Percentiles rank a stretch among this genome's conserved stretches.
phyloP scores from a whole-genome alignment of 116 monocot genomes.

The Iris pallida region DNA sequence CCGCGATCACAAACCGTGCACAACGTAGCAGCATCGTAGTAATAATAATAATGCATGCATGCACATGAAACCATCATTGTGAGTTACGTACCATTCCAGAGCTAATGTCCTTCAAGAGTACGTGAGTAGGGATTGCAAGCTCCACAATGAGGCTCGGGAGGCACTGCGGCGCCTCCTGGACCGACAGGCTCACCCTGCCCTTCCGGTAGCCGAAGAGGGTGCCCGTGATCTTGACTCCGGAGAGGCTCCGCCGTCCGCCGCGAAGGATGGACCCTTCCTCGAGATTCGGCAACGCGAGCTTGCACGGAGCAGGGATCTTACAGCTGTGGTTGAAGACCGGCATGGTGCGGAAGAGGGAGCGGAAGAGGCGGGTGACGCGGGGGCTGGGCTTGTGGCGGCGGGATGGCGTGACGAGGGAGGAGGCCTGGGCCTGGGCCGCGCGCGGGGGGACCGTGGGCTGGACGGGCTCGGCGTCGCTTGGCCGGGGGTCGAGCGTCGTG shows the following conservation, averaged over 20 bases:
- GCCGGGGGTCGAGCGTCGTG: no score
- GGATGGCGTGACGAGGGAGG: constrained; percentile 16
- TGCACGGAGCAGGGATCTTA: constrained; percentile 14
- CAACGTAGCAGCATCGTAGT: no score
- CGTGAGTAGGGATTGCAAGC: constrained; percentile 27
- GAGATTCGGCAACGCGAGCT: background rate
- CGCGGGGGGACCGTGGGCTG: no score
- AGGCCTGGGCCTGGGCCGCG: background rate
- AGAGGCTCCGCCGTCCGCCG: background rate
- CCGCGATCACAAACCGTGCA: no score
- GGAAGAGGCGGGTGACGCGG: constrained; percentile 7
- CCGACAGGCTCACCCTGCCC: constrained; percentile 21
- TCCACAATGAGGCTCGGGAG: constrained; percentile 28
- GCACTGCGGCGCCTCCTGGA: constrained; percentile 28
- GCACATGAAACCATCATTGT: no score
- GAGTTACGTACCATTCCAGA: constrained; percentile 22
- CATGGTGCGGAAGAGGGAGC: constrained; percentile 20
- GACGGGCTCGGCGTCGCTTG: no score
- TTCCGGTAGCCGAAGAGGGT: constrained; percentile 33
- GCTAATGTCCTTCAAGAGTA: constrained; percentile 24
- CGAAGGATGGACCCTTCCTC: background rate
- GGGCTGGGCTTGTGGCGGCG: background rate
- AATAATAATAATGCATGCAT: no score
- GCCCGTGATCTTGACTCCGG: constrained; percentile 13
- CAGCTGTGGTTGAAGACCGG: constrained; percentile 19